A percentile compares a stretch with the other conserved stretches of the same genome.
Evolutionary conservation across 2,329 filamentous ascomycete species (phyloP).

Genomic region (Arthroderma uncinatum): DNA sequence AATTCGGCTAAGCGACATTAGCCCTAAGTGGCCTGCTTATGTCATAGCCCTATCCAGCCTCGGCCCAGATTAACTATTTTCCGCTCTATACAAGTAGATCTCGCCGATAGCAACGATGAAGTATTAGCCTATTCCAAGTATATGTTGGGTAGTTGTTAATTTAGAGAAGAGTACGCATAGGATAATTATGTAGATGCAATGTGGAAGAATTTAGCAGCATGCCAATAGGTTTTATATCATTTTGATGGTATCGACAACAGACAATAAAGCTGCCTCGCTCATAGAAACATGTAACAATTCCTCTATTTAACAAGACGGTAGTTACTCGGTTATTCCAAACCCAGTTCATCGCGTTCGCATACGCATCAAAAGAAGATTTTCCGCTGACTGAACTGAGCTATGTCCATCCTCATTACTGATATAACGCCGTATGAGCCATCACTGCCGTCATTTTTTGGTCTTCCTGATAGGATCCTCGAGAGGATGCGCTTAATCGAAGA

Average conservation of each 20-base stretch:
- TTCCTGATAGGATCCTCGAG: background rate
- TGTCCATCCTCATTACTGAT: background rate
- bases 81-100: background rate
- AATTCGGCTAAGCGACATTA: constrained; percentile 35
- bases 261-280: background rate
- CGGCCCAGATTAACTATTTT: background rate
- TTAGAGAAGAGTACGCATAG: too few species aligned
- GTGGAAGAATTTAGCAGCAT: background rate
- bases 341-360: background rate
- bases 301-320: background rate
- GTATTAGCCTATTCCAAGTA: too few species aligned
- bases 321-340: background rate
- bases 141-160: too few species aligned
- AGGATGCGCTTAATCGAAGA: constrained; percentile 47
- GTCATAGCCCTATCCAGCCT: constrained; percentile 7
- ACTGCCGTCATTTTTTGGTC: background rate
- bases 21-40: constrained; percentile 23
- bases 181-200: too few species aligned
- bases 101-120: background rate
- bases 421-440: background rate
- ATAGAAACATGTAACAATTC: background rate
- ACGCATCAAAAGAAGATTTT: background rate
- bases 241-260: background rate
- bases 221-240: background rate
- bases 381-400: background rate